These are phyloP conservation scores for Colletotrichum cordylinicola DNA, from an alignment of 2,329 filamentous ascomycete species.

Conservation along the genomic window DNA sequence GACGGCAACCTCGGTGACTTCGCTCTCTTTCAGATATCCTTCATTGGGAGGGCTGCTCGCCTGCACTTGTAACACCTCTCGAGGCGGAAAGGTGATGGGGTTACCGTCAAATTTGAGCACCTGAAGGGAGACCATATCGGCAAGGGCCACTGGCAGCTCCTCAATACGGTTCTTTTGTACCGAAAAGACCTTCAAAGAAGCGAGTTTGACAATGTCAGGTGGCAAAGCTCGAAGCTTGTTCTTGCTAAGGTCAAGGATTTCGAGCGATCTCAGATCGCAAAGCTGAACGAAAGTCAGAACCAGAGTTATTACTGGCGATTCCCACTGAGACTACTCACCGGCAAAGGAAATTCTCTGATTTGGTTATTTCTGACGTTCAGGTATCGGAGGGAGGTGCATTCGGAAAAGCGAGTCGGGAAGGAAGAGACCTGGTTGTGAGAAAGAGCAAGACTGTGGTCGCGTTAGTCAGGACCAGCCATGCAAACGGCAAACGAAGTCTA, in stretches of 20 bases:
- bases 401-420: slow-evolving; percentile 74
- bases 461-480: not conserved
- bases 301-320: not conserved
- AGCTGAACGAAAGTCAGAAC: slow-evolving; percentile 60
- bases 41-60: slow-evolving; percentile 62
- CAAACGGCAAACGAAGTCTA: slow-evolving; percentile 18
- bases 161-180: slow-evolving; percentile 87
- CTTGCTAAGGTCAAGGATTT: slow-evolving; percentile 90
- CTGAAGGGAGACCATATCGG: slow-evolving; percentile 88
- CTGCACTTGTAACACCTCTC: slow-evolving; percentile 68
- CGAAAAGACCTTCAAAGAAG: slow-evolving; percentile 87
- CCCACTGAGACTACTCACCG: slow-evolving; percentile 45
- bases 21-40: slow-evolving; percentile 62
- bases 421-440: slow-evolving; percentile 79
- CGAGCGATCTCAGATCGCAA: slow-evolving; percentile 83
- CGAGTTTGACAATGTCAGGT: slow-evolving; percentile 78
- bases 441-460: slow-evolving; percentile 68
- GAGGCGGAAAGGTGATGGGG: slow-evolving; percentile 76
- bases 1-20: slow-evolving; percentile 65
- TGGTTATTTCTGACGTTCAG: slow-evolving; percentile 81
- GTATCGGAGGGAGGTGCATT: slow-evolving; percentile 80
- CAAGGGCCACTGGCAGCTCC: slow-evolving; percentile 81
- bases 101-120: slow-evolving; percentile 92
- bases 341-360: slow-evolving; percentile 66
- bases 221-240: slow-evolving; percentile 84